Evolutionary conservation across 116 monocot genomes (phyloP).

Genomic region (Iris pallida): DNA sequence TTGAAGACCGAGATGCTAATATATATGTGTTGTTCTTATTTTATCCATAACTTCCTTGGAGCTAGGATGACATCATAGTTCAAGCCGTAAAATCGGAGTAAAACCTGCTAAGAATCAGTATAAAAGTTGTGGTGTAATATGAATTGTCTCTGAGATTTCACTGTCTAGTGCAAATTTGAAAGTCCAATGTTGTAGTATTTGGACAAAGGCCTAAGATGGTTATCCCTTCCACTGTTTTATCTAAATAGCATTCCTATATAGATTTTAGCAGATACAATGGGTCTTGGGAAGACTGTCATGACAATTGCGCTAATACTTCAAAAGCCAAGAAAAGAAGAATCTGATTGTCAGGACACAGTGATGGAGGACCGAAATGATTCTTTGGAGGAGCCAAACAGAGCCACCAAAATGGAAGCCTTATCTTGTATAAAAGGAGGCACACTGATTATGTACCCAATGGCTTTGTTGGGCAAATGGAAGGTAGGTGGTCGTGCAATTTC

Average conservation of each 20-base stretch:
- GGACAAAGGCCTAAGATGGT: no score
- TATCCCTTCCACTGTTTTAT: neutral
- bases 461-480: constrained; percentile 95
- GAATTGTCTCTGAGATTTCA: no score
- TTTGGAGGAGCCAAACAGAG: constrained; percentile 8
- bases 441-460: constrained; percentile 91
- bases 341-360: constrained; percentile 18
- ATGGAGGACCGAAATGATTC: neutral
- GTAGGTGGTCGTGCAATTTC: constrained; percentile 19
- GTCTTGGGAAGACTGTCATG: constrained; percentile 96
- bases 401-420: neutral
- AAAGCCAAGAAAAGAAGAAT: constrained; percentile 39
- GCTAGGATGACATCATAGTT: no score
- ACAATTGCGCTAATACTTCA: constrained; percentile 75
- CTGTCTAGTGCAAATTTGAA: no score
- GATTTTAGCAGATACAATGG: constrained; percentile 98
- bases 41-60: no score
- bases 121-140: no score
- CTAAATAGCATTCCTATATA: constrained; percentile 13
- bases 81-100: no score
- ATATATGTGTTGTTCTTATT: no score
- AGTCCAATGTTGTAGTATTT: no score
- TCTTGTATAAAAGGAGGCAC: constrained; percentile 64
- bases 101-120: no score
- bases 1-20: no score